Evolutionary conservation across 257 asterid species (phyloP), one percentile per base, ranked within the genome.

Genomic region (Oldenlandia corymbosa): DNA sequence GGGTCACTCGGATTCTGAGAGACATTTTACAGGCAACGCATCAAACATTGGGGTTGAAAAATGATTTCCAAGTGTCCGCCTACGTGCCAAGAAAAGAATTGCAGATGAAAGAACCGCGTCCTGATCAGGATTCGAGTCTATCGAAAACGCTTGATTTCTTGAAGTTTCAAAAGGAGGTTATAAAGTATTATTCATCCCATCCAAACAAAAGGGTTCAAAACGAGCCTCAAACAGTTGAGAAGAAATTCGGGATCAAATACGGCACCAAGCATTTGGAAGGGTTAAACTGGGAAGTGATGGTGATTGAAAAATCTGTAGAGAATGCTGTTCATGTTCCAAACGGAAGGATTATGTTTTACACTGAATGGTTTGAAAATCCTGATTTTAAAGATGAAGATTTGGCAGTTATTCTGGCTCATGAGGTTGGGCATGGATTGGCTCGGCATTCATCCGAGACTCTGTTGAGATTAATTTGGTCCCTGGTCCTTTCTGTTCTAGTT

Each of bases 211-310:
- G 46, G 46, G 46, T 41, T 41, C 46, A 41, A 20, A 21, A 18
- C 24, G 21, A 20, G 21, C 54, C 28, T 21, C 27, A 20, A 21
- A 49, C 6, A 21, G 54, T 20, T 49, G 9, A n/a, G n/a, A n/a
- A 27, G 26, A 49, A 49, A 20, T 49, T 49, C 21, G 54, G 54
- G 11, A 21, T 49, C 54, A 49, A 20, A 49, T n/a, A 49, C 21
- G 54, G 28, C 8, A 41, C 46, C 1, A 14, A 49, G 20, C 64
- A 58, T 20, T 58, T 58, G 24, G 48, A 58, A 9, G 64, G 64
- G 10, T 58, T 58, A n/a, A 58, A 58, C 34, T 58, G 48, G 64
- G 64, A 58, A 37, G 64, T 58, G 8, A 27, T 58, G 27, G 64
- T 58, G 17, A 48, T 58, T 58, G 64, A 58, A 32, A 5, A 11